Conservation (phyloP, 208 protist species). For the Acanthamoeba divionensis region DNA sequence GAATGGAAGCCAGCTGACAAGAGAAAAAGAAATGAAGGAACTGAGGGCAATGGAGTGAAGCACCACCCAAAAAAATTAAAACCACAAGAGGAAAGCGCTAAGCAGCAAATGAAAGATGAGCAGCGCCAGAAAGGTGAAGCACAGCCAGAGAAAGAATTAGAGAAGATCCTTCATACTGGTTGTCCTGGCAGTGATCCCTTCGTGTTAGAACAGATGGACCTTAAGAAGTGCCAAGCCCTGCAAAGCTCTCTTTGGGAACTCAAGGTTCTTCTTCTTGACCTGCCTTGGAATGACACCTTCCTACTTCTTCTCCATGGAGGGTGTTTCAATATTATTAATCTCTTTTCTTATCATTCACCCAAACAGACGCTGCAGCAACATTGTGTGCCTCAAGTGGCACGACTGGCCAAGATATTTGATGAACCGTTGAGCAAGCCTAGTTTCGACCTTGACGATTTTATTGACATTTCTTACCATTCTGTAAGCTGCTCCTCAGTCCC, state of each 20-base stretch:
- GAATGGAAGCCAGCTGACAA: no score
- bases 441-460: constrained; percentile 37
- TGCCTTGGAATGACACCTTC: not conserved
- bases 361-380: constrained; percentile 17
- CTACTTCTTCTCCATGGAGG: not conserved
- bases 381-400: constrained; percentile 19
- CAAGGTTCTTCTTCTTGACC: not conserved
- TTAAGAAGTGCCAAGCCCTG: constrained; percentile 34
- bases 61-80: not conserved
- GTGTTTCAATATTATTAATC: not conserved
- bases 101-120: not conserved
- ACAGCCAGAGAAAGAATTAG: not conserved
- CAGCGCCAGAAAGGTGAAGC: not conserved
- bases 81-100: not conserved
- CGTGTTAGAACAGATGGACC: constrained; percentile 41
- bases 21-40: not conserved
- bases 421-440: not conserved
- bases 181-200: not conserved
- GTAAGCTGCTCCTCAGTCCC: not conserved
- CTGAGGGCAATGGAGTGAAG: not conserved
- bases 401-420: constrained; percentile 37
- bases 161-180: not conserved
- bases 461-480: constrained; percentile 35
- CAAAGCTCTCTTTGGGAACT: constrained; percentile 49
- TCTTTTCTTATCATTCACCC: not conserved